phyloP scores from a whole-genome alignment of 169 alveolate genomes.

The Eimeria tenella region DNA sequence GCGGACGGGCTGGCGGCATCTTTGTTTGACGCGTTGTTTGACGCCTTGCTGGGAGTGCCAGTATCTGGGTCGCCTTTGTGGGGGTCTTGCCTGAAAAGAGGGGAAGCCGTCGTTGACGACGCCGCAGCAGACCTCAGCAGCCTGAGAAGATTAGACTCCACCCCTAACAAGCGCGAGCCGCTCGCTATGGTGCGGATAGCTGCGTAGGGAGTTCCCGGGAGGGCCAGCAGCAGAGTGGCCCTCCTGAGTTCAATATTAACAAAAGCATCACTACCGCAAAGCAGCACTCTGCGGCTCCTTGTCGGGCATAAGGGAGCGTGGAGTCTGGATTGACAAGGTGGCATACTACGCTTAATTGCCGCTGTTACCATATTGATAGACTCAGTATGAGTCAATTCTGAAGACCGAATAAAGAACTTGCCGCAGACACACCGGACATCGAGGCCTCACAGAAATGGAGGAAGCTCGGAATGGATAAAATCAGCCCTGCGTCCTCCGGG shows the following conservation, averaged over 20 bases:
- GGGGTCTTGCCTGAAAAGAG: background rate
- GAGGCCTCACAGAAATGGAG: too few relatives aligned
- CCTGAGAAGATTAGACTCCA: background rate
- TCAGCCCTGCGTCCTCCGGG: too few relatives aligned
- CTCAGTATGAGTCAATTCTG: too few relatives aligned
- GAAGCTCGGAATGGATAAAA: too few relatives aligned
- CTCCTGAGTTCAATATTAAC: background rate
- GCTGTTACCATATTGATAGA: too few relatives aligned
- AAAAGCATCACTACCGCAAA: background rate
- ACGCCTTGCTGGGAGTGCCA: background rate
- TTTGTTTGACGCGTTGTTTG: background rate
- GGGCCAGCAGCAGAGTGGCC: background rate
- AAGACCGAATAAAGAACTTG: too few relatives aligned
- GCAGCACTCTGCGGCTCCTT: background rate
- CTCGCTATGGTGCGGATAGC: background rate
- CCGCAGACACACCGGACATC: too few relatives aligned
- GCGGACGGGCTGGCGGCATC: background rate
- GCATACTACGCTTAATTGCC: too few relatives aligned
- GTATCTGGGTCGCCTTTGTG: background rate
- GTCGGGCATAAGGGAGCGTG: background rate
- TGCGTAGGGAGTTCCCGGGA: background rate
- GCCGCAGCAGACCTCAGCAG: background rate
- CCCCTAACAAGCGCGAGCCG: background rate
- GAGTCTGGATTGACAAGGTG: too few relatives aligned
- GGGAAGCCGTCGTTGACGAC: background rate